Evolutionary conservation across 805 yeast species (phyloP).

Genomic region (Spencermartinsiella europaea): DNA sequence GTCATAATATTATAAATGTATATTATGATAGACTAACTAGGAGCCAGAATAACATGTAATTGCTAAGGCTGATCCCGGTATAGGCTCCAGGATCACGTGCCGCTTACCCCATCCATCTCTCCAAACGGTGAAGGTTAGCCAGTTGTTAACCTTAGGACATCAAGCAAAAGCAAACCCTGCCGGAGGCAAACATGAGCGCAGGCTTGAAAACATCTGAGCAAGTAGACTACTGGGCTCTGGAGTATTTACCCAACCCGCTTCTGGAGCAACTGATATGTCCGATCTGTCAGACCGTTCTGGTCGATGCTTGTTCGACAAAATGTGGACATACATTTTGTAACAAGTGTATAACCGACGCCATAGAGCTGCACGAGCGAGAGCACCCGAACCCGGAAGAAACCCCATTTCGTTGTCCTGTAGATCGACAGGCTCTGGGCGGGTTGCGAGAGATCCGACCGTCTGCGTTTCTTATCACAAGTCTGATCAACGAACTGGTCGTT

Average conservation of each 20-base stretch:
- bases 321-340: conserved; percentile 70
- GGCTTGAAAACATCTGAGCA: not conserved
- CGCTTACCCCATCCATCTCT: no score
- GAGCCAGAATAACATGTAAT: no score
- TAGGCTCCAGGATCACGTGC: no score
- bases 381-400: not conserved
- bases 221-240: conserved; percentile 29
- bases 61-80: no score
- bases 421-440: conserved; percentile 44
- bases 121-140: no score
- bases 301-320: conserved; percentile 54
- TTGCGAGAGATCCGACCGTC: conserved; percentile 36
- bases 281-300: conserved; percentile 61
- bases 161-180: not conserved
- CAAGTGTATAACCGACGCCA: conserved; percentile 39
- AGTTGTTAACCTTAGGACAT: no score
- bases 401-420: conserved; percentile 49
- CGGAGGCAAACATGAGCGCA: not conserved
- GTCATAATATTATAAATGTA: no score
- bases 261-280: conserved; percentile 43
- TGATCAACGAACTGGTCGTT: conserved; percentile 57
- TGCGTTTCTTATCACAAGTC: conserved; percentile 51
- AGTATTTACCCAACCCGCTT: conserved; percentile 18
- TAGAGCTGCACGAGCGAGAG: conserved; percentile 13
- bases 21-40: no score